Percentiles rank a stretch among this genome's conserved stretches.
Evolutionary conservation across 2,329 filamentous ascomycete species (phyloP).

Genomic region (Xylariaceae sp.): DNA sequence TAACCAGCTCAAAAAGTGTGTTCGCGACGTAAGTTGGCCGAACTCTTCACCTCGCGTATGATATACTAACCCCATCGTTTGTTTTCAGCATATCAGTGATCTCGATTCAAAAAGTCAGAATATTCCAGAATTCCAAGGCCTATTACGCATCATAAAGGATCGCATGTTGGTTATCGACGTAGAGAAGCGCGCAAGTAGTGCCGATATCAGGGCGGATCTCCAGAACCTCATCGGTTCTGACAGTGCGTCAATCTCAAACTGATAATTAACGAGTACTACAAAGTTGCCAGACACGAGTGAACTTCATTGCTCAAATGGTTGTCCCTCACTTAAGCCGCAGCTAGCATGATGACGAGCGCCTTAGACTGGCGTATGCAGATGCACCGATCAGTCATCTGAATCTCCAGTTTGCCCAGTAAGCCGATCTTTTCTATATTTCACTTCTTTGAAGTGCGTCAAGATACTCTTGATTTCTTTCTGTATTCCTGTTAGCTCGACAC

Average conservation of each 20-base stretch:
- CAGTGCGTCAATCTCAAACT: too few relatives aligned
- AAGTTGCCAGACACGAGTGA: too few relatives aligned
- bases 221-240: background rate
- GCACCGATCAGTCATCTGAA: too few relatives aligned
- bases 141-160: slow-evolving; percentile 1
- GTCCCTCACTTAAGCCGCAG: too few relatives aligned
- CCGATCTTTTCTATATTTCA: background rate
- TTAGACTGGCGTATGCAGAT: too few relatives aligned
- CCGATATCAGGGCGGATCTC: background rate
- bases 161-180: slow-evolving; percentile 2
- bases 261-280: too few relatives aligned
- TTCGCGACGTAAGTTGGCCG: background rate
- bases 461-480: background rate
- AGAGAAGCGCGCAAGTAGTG: background rate
- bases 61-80: background rate
- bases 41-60: background rate
- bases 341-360: too few relatives aligned
- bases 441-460: background rate
- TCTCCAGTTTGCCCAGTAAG: too few relatives aligned
- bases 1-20: background rate
- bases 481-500: background rate
- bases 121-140: background rate
- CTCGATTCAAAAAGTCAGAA: background rate
- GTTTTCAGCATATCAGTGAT: background rate
- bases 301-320: too few relatives aligned